phyloP scores from a whole-genome alignment of 176 grass and related monocot species.

The Avena insularis region DNA sequence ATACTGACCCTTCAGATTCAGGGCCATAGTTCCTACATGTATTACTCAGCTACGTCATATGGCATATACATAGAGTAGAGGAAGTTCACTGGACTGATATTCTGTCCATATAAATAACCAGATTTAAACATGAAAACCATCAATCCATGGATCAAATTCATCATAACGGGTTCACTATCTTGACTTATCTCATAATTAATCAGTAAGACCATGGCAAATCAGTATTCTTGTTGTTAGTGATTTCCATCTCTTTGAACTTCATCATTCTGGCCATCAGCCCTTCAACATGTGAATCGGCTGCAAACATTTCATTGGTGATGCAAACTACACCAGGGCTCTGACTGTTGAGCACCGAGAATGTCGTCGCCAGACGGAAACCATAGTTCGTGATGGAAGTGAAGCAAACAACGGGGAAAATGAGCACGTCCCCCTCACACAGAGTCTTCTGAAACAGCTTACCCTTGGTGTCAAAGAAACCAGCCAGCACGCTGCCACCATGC shows the following conservation, averaged over 20 bases:
- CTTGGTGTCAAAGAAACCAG: slow-evolving; percentile 56
- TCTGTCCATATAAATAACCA: not conserved
- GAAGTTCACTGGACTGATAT: not conserved
- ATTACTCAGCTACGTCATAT: not conserved
- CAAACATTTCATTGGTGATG: slow-evolving; percentile 55
- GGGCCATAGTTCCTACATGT: not conserved
- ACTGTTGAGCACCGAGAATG: slow-evolving; percentile 53
- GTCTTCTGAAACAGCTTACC: slow-evolving; percentile 57
- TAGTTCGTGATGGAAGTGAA: slow-evolving; percentile 58
- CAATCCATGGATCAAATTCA: not conserved
- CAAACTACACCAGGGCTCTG: slow-evolving; percentile 57
- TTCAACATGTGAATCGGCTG: slow-evolving; percentile 40
- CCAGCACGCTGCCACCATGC: slow-evolving; percentile 38
- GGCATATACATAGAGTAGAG: not conserved
- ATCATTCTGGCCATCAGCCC: slow-evolving; percentile 53
- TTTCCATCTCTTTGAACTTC: slow-evolving; percentile 30
- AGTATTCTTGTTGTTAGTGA: slow-evolving; percentile 1
- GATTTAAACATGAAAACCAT: not conserved
- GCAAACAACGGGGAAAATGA: not conserved
- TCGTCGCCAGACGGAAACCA: slow-evolving; percentile 27
- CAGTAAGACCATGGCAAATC: slow-evolving; percentile 34
- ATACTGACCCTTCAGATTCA: not conserved
- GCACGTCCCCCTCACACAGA: slow-evolving; percentile 42
- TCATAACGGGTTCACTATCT: not conserved
- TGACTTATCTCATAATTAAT: slow-evolving; percentile 13